phyloP scores from a whole-genome alignment of 257 asterid species.

The Penstemon eatonii region DNA sequence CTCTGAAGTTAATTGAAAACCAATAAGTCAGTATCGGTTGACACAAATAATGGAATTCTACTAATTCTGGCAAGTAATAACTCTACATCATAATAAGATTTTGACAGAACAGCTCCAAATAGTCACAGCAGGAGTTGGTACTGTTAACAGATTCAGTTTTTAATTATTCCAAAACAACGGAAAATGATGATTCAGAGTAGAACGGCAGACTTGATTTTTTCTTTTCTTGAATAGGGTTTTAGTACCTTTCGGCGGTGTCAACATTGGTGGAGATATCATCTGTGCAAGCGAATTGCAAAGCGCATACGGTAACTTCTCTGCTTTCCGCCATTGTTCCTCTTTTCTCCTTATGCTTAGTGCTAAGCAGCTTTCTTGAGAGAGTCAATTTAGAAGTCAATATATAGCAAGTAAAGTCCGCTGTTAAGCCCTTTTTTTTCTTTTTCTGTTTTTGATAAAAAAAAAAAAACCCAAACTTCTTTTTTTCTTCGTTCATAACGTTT shows the following conservation, averaged over 20 bases:
- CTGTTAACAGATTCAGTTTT: neutral
- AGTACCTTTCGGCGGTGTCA: conserved; percentile 74
- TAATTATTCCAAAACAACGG: conserved; percentile 2
- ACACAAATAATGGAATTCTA: neutral
- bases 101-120: conserved; percentile 9
- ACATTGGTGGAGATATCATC: conserved; percentile 83
- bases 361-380: too few species aligned
- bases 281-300: conserved; percentile 85
- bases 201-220: neutral
- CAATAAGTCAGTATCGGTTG: too few species aligned
- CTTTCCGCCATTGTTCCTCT: conserved; percentile 40
- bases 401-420: too few species aligned
- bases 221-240: neutral
- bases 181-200: neutral
- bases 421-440: too few species aligned
- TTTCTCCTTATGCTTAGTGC: neutral
- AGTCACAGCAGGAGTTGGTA: neutral
- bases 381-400: too few species aligned
- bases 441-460: too few species aligned
- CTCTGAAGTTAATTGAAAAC: too few species aligned
- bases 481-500: too few species aligned
- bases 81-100: conserved; percentile 11
- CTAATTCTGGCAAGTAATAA: conserved; percentile 7
- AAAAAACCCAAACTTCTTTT: too few species aligned
- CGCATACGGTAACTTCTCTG: conserved; percentile 68